Percentiles rank a stretch among this genome's conserved stretches.
Evolutionary conservation across 202 grass and related monocot species (phyloP).

Genomic region (Miscanthus sacchariflorus): DNA sequence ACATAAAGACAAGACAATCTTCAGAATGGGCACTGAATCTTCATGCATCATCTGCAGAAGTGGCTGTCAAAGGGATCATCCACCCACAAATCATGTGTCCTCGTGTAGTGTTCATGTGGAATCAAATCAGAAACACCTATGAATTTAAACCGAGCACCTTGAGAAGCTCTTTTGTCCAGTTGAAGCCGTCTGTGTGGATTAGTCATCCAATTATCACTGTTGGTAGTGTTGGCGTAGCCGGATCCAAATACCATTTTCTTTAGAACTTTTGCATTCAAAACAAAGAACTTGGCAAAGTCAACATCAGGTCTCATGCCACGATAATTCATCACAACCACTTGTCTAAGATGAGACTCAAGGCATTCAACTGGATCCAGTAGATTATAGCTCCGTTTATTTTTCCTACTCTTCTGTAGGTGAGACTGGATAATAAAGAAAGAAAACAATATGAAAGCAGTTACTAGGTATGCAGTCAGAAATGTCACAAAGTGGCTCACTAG

Average conservation of each 20-base stretch:
- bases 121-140: background rate
- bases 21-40: background rate
- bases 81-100: background rate
- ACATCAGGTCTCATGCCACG: background rate
- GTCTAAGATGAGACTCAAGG: background rate
- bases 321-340: background rate
- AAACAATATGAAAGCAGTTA: background rate
- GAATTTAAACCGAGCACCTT: background rate
- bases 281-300: conserved; percentile 11
- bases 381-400: background rate
- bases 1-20: background rate
- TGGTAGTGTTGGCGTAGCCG: too few species aligned
- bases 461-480: background rate
- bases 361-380: background rate
- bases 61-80: background rate
- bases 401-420: background rate
- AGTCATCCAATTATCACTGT: background rate
- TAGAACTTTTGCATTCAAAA: background rate
- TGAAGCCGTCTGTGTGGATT: background rate
- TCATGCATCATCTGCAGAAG: background rate
- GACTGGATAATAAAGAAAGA: background rate
- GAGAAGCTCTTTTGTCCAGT: background rate
- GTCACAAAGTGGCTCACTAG: background rate
- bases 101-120: too few species aligned
- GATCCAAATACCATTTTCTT: background rate